These are phyloP conservation scores for Russula brevipes DNA, from an alignment of 768 basidiomycete species.

Conservation along the genomic window DNA sequence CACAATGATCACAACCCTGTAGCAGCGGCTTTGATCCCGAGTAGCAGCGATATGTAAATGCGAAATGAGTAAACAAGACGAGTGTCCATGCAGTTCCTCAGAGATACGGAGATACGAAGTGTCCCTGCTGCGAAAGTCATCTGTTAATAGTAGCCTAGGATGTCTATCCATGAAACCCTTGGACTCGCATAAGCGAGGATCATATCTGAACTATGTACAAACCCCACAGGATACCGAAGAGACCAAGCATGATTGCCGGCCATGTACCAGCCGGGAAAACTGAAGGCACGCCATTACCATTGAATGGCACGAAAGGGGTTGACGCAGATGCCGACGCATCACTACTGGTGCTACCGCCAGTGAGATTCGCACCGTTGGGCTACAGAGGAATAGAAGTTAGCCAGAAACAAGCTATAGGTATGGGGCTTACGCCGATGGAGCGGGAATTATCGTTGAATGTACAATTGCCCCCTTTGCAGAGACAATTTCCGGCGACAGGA, in stretches of 20 bases:
- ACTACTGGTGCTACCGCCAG: slow-evolving; percentile 57
- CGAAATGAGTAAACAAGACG: neutral
- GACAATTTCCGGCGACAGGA: slow-evolving; percentile 59
- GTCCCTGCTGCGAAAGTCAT: neutral
- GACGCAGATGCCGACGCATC: slow-evolving; percentile 5
- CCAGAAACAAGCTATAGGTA: slow-evolving; percentile 7
- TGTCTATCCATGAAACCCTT: neutral
- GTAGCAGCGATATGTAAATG: neutral
- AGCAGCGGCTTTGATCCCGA: neutral
- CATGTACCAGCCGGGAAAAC: slow-evolving; percentile 13
- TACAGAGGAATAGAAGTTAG: slow-evolving; percentile 27
- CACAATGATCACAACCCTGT: neutral
- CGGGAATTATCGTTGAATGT: slow-evolving; percentile 58
- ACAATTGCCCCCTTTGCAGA: slow-evolving; percentile 54
- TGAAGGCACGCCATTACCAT: slow-evolving; percentile 19
- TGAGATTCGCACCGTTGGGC: slow-evolving; percentile 67
- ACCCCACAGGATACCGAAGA: slow-evolving; percentile 11
- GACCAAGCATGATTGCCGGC: slow-evolving; percentile 7
- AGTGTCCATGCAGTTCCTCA: neutral
- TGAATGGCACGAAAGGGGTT: slow-evolving; percentile 18
- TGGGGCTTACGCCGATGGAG: slow-evolving; percentile 53
- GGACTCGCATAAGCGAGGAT: neutral
- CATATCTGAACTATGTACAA: neutral
- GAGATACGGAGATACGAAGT: neutral
- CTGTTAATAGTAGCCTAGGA: neutral